Base-by-base conservation (phyloP, 2,329 filamentous ascomycete species). In the Eurotiales sp. region DNA sequence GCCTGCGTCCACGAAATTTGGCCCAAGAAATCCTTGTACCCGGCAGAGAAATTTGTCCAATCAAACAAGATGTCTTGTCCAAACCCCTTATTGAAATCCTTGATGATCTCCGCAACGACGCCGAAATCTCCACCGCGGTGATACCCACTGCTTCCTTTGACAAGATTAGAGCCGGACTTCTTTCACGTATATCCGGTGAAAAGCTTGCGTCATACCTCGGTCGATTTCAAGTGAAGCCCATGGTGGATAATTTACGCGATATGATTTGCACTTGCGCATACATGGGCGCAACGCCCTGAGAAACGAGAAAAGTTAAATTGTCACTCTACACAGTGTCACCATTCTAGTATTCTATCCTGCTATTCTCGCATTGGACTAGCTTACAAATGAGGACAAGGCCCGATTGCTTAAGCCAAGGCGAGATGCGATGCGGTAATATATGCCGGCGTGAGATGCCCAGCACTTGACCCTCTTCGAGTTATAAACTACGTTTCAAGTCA, bases 361-460 rank as follows among this genome's bases (percentile, higher is more conserved):
- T 7, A 77, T 95, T 65, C 78, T 84, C 61, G 71, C 72, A 10
- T 77, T 77, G 58, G 57, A 75, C 34, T 92, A 80, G 79, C 74
- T 90, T 37, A 74, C 81, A 0, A 62, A 70, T 0, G 72, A 75
- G 10, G 73, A 41, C 91, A 91, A 64, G 73, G 77, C 14, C 82
- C 87, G 5, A 71, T 96, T 0, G 74, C 96, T 8, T 86, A 93
- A 68, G 90, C 84, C 81, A 95, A 95, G 68, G 86, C 85, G 46
- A 81, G 89, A 34, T 70, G 84, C 58, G 88, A 93, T 64, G 72
- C 95, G 5, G 62, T 84, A 4, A 77, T 90, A 69, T 96, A 93
- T 64, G 80, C 85, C 0, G 86, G 85, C 1, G 77, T 86, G 11
- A 79, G 79, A 2, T 79, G 77, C 1, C 85, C 89, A 1, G 67